phyloP scores from a whole-genome alignment of 345 rosid species.

The Trapa bicornis region DNA sequence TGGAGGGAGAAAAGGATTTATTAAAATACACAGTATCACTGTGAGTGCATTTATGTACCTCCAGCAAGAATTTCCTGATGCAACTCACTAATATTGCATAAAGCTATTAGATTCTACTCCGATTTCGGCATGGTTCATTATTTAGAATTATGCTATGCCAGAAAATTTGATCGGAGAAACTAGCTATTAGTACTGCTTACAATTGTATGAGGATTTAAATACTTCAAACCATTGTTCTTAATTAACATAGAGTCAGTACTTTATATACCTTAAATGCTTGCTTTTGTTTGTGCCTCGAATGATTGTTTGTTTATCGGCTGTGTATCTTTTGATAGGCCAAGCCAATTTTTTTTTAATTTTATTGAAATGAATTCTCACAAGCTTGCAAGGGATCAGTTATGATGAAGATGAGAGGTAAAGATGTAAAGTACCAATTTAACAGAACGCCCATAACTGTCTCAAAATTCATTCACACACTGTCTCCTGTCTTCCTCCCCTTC shows the following conservation, averaged over 20 bases:
- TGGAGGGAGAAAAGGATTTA: slow-evolving; percentile 59
- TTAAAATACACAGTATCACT: slow-evolving; percentile 49
- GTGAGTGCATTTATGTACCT: slow-evolving; percentile 24
- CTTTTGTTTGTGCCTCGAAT: too few species aligned
- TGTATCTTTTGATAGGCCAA: too few species aligned
- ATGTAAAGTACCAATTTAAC: too few species aligned
- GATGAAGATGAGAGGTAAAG: too few species aligned
- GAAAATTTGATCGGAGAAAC: background rate
- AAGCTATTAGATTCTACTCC: background rate
- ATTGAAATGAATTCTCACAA: background rate
- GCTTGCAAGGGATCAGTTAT: background rate
- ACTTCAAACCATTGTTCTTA: too few species aligned
- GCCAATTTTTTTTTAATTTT: too few species aligned
- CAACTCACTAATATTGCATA: background rate
- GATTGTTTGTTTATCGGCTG: too few species aligned
- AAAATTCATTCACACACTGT: background rate
- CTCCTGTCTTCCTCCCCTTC: background rate
- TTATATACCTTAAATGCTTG: too few species aligned
- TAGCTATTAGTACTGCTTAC: background rate
- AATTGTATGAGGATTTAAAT: background rate
- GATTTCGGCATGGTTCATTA: too few species aligned
- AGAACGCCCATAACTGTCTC: background rate
- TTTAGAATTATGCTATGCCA: background rate
- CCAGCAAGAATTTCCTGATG: background rate
- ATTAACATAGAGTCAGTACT: too few species aligned